These are phyloP conservation scores for Mimosa bimucronata DNA, from an alignment of 306 rosid genomes.

Conservation along the genomic window DNA sequence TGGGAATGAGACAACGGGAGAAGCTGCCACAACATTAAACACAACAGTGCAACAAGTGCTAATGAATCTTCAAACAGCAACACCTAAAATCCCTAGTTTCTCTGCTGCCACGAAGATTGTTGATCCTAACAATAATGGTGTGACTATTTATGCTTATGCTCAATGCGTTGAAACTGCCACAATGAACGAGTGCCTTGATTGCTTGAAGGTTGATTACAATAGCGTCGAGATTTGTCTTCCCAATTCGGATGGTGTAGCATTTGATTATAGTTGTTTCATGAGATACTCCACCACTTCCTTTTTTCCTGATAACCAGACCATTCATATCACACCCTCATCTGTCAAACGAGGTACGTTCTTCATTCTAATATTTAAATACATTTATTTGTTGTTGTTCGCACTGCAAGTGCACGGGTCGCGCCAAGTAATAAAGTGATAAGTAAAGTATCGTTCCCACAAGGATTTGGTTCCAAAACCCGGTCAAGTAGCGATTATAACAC, in stretches of 20 bases:
- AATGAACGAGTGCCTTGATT: constrained; percentile 37
- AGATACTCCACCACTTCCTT: constrained; percentile 12
- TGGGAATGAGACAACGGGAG: not conserved
- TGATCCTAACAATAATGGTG: not conserved
- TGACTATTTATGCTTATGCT: constrained; percentile 43
- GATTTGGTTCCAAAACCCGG: too few relatives aligned
- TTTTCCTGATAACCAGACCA: not conserved
- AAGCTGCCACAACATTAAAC: not conserved
- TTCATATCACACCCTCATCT: not conserved
- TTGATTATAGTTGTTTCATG: constrained; percentile 28
- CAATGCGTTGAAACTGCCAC: constrained; percentile 44
- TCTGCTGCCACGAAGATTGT: constrained; percentile 39
- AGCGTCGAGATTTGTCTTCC: constrained; percentile 45
- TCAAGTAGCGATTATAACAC: too few relatives aligned
- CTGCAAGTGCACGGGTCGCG: too few relatives aligned
- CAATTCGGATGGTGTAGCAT: constrained; percentile 37
- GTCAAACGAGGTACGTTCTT: constrained; percentile 32
- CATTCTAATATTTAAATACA: too few relatives aligned
- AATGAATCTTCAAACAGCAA: not conserved
- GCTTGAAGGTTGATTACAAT: constrained; percentile 41
- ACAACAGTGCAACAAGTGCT: not conserved
- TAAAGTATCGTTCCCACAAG: too few relatives aligned
- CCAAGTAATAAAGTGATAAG: too few relatives aligned
- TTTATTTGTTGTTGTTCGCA: too few relatives aligned
- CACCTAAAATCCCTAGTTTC: constrained; percentile 36